Base-by-base conservation (phyloP, 305 asterid species). In the Ruellia speciosa region DNA sequence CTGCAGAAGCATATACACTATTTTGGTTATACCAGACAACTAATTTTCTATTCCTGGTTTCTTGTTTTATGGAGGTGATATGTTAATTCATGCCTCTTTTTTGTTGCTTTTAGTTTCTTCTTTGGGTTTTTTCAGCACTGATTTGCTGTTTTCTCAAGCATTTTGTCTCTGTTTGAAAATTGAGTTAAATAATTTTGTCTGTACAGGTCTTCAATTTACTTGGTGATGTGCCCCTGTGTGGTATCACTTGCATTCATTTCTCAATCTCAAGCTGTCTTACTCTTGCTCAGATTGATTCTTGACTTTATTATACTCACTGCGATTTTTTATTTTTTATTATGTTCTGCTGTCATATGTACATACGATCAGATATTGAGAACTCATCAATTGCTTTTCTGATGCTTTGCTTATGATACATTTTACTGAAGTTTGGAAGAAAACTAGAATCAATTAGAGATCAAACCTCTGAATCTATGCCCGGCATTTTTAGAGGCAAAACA, bases 361-460 rank as follows among this genome's bases (percentile, higher is more conserved):
- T 39, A 15, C 34, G n/a, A 24, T 39, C 18, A n/a, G 13, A 47
- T 41, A 40, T 28, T 14, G 14, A 31, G 31, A 15, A 49, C n/a
- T 40, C 37, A 47, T 60, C 54, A 16, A 24, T n/a, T 45, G 43
- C 52, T 17, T n/a, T 63, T 41, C 60, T 72, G 53, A 71, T 66
- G 48, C 63, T 49, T 63, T 52, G 52, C 50, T 66, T 63, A 56
- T 69, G 52, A 57, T 72, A 18, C 31, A 28, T 49, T 18, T 59
- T 16, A 19, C 66, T 70, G 64, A 81, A 92, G 99, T 75, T 88
- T 92, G 56, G 95, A 87, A 73, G 99, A 70, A 94, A 88, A 75
- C 84, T 92, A 74, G 87, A 81, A 70, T 81, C 97, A 53, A 82
- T 92, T 46, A 70, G 74, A 60, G 88, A 84, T 72, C 81, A 70